Base-by-base conservation (phyloP, 345 rosid genomes). In the Gossypium thurberi region DNA sequence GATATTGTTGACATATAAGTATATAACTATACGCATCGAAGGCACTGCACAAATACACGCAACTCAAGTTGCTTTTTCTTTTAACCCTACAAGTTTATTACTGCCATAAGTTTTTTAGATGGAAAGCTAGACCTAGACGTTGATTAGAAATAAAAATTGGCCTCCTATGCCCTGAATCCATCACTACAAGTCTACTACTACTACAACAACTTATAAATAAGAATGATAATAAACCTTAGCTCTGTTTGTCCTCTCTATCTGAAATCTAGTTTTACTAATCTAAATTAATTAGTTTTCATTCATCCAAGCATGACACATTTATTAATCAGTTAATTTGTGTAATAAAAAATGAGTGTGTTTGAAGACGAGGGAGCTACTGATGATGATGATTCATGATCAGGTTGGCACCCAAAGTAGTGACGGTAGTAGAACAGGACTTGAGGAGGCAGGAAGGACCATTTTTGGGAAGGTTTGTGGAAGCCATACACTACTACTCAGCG, bases 401-500 rank as follows among this genome's bases (percentile, higher is more conserved):
- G 81, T 86, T 95, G 86, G 90, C 89, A 10, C 99, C 99, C 12
- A 95, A 91, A 82, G 97, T 95, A 44, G 97, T 95, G 81, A 95
- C 99, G 48, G 90, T 95, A 64, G 99, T 95, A 73, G 99, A 95
- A 64, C 99, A 95, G 79, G 98, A 95, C 79, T 72, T 95, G 75
- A 95, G 97, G 75, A 95, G 96, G 78, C 96, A 89, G 2, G 92
- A 90, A 0, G 99, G 99, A 17, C 85, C 98, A 3, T 95, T 95
- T 84, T 75, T 95, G 59, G 99, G 97, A 12, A 81, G 97, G 76
- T 95, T 95, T 42, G 99, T 95, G 76, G 99, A 95, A 75, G 99
- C 99, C 2, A 89, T 95, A 72, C 99, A 95, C 82, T 95, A 95
- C 83, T 95, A 95, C 82, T 95, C 99, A 1, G 99, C 99, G 0